phyloP scores from a whole-genome alignment of 2,329 filamentous ascomycete genomes.

The Arthrobotrys entomopaga region DNA sequence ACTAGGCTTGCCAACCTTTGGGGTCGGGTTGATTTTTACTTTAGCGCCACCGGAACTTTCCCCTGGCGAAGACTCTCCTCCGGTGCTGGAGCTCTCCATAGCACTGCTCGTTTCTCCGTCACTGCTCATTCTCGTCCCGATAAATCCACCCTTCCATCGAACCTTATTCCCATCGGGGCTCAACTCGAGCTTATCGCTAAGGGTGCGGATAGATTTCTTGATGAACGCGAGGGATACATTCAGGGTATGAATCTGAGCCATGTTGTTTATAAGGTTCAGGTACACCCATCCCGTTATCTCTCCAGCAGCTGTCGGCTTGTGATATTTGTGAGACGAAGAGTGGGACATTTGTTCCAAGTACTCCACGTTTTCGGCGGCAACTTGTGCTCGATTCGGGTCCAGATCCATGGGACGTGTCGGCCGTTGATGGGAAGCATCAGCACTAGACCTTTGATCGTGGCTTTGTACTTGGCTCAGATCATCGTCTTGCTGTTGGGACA shows the following conservation, averaged over 20 bases:
- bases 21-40: slow-evolving; percentile 60
- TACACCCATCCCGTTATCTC: slow-evolving; percentile 83
- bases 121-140: slow-evolving; percentile 73
- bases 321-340: slow-evolving; percentile 69
- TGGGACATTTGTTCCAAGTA: slow-evolving; percentile 81
- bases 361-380: slow-evolving; percentile 79
- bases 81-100: slow-evolving; percentile 61
- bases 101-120: slow-evolving; percentile 68
- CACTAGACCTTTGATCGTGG: slow-evolving; percentile 25
- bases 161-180: slow-evolving; percentile 81
- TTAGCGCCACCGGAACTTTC: slow-evolving; percentile 63
- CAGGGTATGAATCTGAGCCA: slow-evolving; percentile 85
- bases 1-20: slow-evolving; percentile 58
- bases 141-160: slow-evolving; percentile 77
- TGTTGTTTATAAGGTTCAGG: slow-evolving; percentile 79
- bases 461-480: slow-evolving; percentile 52
- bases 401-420: slow-evolving; percentile 80
- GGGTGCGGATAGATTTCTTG: slow-evolving; percentile 74
- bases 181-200: slow-evolving; percentile 79
- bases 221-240: slow-evolving; percentile 84
- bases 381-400: slow-evolving; percentile 79
- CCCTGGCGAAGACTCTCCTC: slow-evolving; percentile 63
- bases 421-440: slow-evolving; percentile 70
- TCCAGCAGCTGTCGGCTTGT: slow-evolving; percentile 68
- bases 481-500: slow-evolving; percentile 57